Evolutionary conservation across 108 stramenopile genomes (phyloP).

Genomic region (Stephanodiscus minutulus): DNA sequence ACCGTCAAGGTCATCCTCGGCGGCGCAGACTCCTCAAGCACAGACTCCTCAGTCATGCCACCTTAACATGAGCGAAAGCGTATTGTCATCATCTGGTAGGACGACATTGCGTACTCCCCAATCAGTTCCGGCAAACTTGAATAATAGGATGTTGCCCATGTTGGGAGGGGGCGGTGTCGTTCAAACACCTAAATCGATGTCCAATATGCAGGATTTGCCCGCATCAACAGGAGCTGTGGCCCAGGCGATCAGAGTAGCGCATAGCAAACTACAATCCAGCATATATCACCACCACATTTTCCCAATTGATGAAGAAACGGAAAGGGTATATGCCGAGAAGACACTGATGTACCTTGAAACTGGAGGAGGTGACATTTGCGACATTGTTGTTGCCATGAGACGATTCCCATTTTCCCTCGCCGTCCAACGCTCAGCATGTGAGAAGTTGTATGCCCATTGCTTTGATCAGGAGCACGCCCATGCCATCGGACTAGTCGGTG

Average conservation of each 20-base stretch:
- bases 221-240: conserved; percentile 12
- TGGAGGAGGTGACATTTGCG: conserved; percentile 43
- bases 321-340: conserved; percentile 34
- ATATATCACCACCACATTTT: conserved; percentile 45
- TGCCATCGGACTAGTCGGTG: conserved; percentile 45
- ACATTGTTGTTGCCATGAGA: conserved; percentile 42
- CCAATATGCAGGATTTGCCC: neutral
- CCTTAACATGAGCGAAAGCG: too few relatives aligned
- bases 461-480: conserved; percentile 43
- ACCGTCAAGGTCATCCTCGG: too few relatives aligned
- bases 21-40: too few relatives aligned
- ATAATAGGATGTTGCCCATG: neutral
- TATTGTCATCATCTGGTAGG: neutral
- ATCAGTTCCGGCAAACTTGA: conserved; percentile 4
- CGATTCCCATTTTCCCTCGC: conserved; percentile 43
- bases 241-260: conserved; percentile 18
- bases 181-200: conserved; percentile 1
- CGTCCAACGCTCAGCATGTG: conserved; percentile 35
- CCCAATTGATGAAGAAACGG: conserved; percentile 28
- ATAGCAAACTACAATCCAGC: conserved; percentile 41
- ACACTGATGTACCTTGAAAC: conserved; percentile 39
- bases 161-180: neutral
- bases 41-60: too few relatives aligned
- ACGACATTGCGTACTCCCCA: neutral
- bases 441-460: conserved; percentile 45